Evolutionary conservation across 805 yeast genomes (phyloP), one percentile per base, ranked within the genome.

Genomic region (Candida gorgasii): DNA sequence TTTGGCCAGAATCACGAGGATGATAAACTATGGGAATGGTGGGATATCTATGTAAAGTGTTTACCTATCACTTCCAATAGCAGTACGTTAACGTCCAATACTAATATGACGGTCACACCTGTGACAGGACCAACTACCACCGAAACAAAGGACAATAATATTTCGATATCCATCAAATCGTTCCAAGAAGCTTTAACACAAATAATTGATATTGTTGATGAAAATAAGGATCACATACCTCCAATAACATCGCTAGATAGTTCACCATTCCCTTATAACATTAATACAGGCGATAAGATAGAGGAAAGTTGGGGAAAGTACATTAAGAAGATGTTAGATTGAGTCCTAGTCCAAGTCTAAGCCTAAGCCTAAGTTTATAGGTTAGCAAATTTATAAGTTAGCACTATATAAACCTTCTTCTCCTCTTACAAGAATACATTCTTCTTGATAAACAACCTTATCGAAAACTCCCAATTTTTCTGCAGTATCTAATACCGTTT

Each of bases 361-460:
- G n/a, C n/a, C n/a, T n/a, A n/a, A n/a, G n/a, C n/a, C n/a, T n/a
- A n/a, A n/a, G 27, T 20, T 20, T 22, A 19, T 20, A 31, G 16
- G 13, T 15, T 47, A n/a, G n/a, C n/a, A n/a, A n/a, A n/a, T n/a
- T n/a, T 48, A 69, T 47, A 72, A 58, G 46, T 68, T 72, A 8
- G 75, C 70, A 39, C 65, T 56, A 42, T 57, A 55, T 44, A 73
- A 52, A 1, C 72, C 73, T 45, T 63, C 67, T 32, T 78, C 88
- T 1, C 95, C 95, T 39, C 77, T 69, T 2, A 84, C 86, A 45
- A 87, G 63, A 32, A 87, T 79, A 62, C 96, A 87, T 47, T 81
- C 81, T 14, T 80, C 86, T 52, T 76, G 72, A 26, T 63, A 63
- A 14, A 76, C 61, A 3, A 66, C 61, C 14, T 50, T 54, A 14